Base-by-base conservation (phyloP, 2,329 filamentous ascomycete genomes). In the Calonectria hongkongensis region DNA sequence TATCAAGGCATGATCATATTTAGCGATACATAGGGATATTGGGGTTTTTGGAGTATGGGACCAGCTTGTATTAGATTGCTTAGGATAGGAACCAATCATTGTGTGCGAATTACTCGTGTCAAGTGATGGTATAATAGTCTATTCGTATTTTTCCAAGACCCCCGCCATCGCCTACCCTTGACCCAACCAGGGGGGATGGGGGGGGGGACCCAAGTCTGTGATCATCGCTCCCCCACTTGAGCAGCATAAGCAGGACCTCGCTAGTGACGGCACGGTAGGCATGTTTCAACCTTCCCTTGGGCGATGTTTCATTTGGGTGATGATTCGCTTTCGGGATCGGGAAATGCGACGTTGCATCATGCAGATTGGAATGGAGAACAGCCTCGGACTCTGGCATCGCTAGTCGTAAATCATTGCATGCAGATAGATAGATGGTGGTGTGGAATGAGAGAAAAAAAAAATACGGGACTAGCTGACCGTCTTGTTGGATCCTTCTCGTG, bases 311-410 rank as follows among this genome's bases (percentile, higher is more conserved):
- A 45, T 45, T 45, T 43, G 41, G 41, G 41, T 18, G 7, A n/a
- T 43, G 41, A 43, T 43, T 16, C 41, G 41, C 41, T 43, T 43
- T 45, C n/a, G 43, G 43, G 43, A 45, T 45, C 43, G 43, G 43
- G 16, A 36, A 56, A 56, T 56, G 30, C 51, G 51, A 56, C 51
- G 51, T 56, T 36, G 51, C 51, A 56, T 45, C 43, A 45, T n/a
- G 43, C 33, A 36, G 7, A 36, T 36, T 36, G 10, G 33, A 13
- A 45, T n/a, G 43, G 43, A n/a, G 8, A 45, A 21, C 21, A 7
- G n/a, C 43, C 41, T n/a, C 9, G 50, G 15, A 21, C 3, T 56
- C 30, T 12, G 10, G 51, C 51, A 56, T 51, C 6, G 18, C 33
- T 56, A 39, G 51, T 10, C 18, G 51, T 56, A 30, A 30, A 56